Percentiles rank a stretch among this genome's conserved stretches.
Evolutionary conservation across 352 stramenopile genomes (phyloP).

Genomic region (Globisporangium takayamanum): DNA sequence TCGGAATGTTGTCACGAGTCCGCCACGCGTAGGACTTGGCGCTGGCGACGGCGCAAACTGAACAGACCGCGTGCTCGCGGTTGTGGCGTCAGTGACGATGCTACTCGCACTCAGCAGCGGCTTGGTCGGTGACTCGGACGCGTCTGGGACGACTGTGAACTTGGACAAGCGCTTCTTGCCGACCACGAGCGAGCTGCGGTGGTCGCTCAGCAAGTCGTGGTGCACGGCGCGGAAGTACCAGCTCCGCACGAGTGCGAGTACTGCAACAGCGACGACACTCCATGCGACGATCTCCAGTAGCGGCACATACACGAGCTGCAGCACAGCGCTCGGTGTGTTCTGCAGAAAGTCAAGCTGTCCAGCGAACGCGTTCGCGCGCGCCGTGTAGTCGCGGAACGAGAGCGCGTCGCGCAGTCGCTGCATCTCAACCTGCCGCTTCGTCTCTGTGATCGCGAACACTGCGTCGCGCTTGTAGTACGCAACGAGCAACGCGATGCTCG

Average conservation of each 20-base stretch:
- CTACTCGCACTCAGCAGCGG: slow-evolving; percentile 2
- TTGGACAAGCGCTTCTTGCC: slow-evolving; percentile 3
- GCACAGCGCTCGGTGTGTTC: slow-evolving; percentile 8
- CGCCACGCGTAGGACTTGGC: slow-evolving; percentile 4
- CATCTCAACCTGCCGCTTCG: slow-evolving; percentile 9
- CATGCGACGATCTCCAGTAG: slow-evolving; percentile 13
- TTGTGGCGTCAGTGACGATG: background rate
- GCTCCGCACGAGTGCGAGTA: slow-evolving; percentile 17
- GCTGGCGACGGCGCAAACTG: slow-evolving; percentile 15
- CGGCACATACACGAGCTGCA: slow-evolving; percentile 18
- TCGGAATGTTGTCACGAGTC: no score
- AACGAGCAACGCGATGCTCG: slow-evolving; percentile 11
- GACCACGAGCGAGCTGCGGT: slow-evolving; percentile 5
- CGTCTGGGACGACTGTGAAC: slow-evolving; percentile 14
- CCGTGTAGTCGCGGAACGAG: slow-evolving; percentile 17
- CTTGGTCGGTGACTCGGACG: slow-evolving; percentile 11
- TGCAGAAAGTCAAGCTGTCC: slow-evolving; percentile 13
- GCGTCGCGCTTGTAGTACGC: slow-evolving; percentile 4
- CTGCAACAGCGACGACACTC: slow-evolving; percentile 15
- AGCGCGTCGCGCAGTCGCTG: slow-evolving; percentile 17
- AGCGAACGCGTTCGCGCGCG: slow-evolving; percentile 23
- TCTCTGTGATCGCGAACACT: slow-evolving; percentile 16
- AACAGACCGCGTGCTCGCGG: slow-evolving; percentile 9
- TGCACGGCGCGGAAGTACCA: slow-evolving; percentile 12
- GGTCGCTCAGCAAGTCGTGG: slow-evolving; percentile 8